A percentile compares a stretch with the other conserved stretches of the same genome.
Conservation (phyloP, 1,284 basidiomycete genomes). For the Boletus nobilissimus region DNA sequence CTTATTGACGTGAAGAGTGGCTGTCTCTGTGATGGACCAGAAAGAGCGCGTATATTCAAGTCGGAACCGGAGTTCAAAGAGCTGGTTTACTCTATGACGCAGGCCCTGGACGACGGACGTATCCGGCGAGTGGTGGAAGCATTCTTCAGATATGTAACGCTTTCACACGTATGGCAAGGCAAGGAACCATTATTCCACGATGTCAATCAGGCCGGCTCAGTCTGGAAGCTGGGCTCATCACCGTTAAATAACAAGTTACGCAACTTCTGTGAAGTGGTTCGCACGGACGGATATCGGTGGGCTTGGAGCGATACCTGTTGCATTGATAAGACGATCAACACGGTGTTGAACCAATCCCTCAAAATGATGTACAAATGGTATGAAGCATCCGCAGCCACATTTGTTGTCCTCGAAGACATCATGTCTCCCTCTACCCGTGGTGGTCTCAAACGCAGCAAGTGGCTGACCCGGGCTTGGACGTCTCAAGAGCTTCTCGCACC, state of each 20-base stretch:
- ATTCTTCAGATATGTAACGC: not conserved
- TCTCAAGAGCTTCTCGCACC: slow-evolving; percentile 26
- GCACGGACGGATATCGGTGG: not conserved
- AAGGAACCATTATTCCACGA: not conserved
- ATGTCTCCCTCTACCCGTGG: not conserved
- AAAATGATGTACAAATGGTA: not conserved
- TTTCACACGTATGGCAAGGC: not conserved
- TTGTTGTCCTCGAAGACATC: not conserved
- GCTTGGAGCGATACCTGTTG: not conserved
- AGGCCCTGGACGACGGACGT: not conserved
- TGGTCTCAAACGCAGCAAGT: not conserved
- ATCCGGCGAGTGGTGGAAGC: not conserved
- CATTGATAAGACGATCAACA: not conserved
- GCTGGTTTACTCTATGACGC: not conserved
- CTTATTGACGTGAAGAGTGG: slow-evolving; percentile 24
- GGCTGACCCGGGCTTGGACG: not conserved
- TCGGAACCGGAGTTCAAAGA: not conserved
- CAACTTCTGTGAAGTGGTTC: not conserved
- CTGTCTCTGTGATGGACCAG: not conserved
- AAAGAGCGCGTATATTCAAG: not conserved
- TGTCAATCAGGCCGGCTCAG: not conserved
- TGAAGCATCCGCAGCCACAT: not conserved
- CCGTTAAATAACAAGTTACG: not conserved
- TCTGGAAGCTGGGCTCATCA: not conserved
- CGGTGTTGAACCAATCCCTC: not conserved